phyloP scores from a whole-genome alignment of 371 early-diverging fungal genomes.

The Mortierella sp. region DNA sequence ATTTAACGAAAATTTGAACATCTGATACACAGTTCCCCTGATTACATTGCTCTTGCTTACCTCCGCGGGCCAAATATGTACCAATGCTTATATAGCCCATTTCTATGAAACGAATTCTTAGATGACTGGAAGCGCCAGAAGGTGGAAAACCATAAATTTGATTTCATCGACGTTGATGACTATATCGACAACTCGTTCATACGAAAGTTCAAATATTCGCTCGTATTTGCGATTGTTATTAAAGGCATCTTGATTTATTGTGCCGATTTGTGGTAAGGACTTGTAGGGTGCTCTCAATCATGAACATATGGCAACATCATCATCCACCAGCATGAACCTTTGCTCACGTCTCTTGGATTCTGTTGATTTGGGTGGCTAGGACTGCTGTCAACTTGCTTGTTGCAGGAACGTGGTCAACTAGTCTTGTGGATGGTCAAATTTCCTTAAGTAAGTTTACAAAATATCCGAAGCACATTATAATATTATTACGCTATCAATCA shows the following conservation, averaged over 20 bases:
- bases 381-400: slow-evolving; percentile 35
- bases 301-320: not conserved
- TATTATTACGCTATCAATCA: too few species aligned
- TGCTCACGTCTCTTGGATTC: not conserved
- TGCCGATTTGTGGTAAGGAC: slow-evolving; percentile 68
- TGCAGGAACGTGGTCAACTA: slow-evolving; percentile 10
- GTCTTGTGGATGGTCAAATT: slow-evolving; percentile 20
- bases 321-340: not conserved
- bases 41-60: too few species aligned
- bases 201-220: slow-evolving; percentile 64
- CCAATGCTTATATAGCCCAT: not conserved
- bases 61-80: not conserved
- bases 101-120: not conserved
- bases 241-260: slow-evolving; percentile 78
- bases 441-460: slow-evolving; percentile 13
- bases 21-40: too few species aligned
- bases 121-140: slow-evolving; percentile 59
- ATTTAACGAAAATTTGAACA: too few species aligned
- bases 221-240: slow-evolving; percentile 74
- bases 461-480: not conserved
- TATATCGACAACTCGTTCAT: slow-evolving; percentile 63
- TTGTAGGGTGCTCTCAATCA: not conserved
- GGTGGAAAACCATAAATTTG: slow-evolving; percentile 86
- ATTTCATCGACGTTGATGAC: slow-evolving; percentile 85
- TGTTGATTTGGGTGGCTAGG: slow-evolving; percentile 2